Conservation (phyloP, 768 basidiomycete genomes). For the Auricularia cornea region DNA sequence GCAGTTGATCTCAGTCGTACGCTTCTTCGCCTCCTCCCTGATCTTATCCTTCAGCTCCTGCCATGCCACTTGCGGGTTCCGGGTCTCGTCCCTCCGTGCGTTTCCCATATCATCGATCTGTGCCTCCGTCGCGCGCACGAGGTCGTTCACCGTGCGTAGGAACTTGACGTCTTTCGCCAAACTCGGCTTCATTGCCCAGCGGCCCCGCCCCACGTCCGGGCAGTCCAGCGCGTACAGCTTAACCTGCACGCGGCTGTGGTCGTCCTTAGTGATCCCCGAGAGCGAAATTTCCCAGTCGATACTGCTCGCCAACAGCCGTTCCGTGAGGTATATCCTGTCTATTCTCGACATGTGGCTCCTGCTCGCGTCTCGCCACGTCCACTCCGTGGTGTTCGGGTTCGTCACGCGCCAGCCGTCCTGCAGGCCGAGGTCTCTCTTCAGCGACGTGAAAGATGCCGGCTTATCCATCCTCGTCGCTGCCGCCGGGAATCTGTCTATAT, state of each 20-base stretch:
- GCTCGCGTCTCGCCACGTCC: background rate
- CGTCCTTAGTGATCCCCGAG: background rate
- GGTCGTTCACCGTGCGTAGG: background rate
- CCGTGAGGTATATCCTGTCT: background rate
- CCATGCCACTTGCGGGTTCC: too few species aligned
- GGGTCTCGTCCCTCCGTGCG: too few species aligned
- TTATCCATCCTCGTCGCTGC: background rate
- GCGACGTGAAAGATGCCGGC: background rate
- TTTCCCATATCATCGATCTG: too few species aligned
- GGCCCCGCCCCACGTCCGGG: background rate
- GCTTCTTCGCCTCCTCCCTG: too few species aligned
- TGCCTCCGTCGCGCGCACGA: background rate
- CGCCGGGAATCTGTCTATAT: background rate
- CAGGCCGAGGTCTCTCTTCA: background rate
- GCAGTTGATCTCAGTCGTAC: too few species aligned
- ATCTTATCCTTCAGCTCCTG: too few species aligned
- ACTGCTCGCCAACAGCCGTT: background rate
- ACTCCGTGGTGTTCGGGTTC: background rate
- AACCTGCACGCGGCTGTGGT: background rate
- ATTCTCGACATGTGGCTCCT: background rate
- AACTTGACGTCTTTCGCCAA: background rate
- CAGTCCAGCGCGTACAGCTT: background rate
- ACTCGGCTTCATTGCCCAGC: background rate
- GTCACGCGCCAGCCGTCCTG: background rate
- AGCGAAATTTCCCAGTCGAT: background rate